Percentiles rank a stretch among this genome's conserved stretches.
Conservation (phyloP, 2,329 filamentous ascomycete species). For the Ceratocystis albifundus region DNA sequence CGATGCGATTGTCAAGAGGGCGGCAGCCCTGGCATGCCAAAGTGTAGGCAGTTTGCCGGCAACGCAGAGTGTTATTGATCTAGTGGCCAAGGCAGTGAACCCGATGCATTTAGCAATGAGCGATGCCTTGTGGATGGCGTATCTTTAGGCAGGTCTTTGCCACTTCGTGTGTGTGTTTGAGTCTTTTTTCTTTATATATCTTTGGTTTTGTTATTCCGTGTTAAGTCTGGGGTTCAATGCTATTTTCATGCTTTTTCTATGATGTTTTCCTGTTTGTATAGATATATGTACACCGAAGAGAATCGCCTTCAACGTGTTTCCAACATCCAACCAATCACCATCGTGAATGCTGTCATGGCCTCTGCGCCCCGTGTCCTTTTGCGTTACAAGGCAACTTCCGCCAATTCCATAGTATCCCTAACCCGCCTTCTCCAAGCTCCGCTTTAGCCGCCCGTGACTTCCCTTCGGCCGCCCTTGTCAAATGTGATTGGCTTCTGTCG, state of each 20-base stretch:
- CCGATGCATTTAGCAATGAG: slow-evolving; percentile 78
- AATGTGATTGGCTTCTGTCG: too few species aligned
- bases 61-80: slow-evolving; percentile 92
- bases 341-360: not conserved
- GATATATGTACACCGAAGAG: not conserved
- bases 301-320: not conserved
- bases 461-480: too few species aligned
- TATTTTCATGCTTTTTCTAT: not conserved
- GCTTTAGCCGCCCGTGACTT: too few species aligned
- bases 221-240: not conserved
- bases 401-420: too few species aligned
- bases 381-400: not conserved
- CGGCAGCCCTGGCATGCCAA: slow-evolving; percentile 67
- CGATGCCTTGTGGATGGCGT: slow-evolving; percentile 96
- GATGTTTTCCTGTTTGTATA: slow-evolving; percentile 1
- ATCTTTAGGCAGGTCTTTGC: slow-evolving; percentile 49
- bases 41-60: slow-evolving; percentile 75
- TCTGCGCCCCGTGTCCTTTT: not conserved
- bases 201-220: not conserved
- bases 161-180: slow-evolving; percentile 18
- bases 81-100: slow-evolving; percentile 85
- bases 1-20: slow-evolving; percentile 83
- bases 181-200: slow-evolving; percentile 17
- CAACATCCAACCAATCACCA: not conserved
- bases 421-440: not conserved